Conservation (phyloP, 2,329 filamentous ascomycete genomes). For the Trichoderma koningiopsis region DNA sequence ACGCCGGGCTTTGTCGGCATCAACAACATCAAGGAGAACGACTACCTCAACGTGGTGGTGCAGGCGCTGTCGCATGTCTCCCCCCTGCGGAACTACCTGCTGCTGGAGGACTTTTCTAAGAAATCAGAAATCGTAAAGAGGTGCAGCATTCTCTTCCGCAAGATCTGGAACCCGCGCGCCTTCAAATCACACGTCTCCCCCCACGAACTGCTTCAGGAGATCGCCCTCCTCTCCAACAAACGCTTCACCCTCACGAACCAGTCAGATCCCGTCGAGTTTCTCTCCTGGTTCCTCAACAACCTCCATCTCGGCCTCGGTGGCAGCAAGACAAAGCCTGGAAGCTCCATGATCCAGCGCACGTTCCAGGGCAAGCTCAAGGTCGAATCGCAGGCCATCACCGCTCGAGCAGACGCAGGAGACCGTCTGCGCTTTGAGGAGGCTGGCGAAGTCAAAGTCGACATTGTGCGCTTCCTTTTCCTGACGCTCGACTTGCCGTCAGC, state of each 20-base stretch:
- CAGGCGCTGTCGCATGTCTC: conserved; percentile 89
- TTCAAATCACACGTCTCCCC: conserved; percentile 97
- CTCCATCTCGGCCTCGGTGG: conserved; percentile 90
- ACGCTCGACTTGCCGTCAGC: conserved; percentile 90
- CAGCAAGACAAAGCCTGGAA: conserved; percentile 80
- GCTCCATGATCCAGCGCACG: conserved; percentile 84
- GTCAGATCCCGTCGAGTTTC: conserved; percentile 93
- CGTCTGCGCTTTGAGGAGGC: conserved; percentile 92
- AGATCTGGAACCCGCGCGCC: conserved; percentile 96
- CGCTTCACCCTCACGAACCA: conserved; percentile 88
- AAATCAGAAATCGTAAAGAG: conserved; percentile 80
- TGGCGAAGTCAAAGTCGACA: conserved; percentile 74
- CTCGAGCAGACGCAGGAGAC: conserved; percentile 83
- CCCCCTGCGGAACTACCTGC: conserved; percentile 87
- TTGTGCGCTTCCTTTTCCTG: conserved; percentile 82
- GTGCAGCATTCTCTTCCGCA: conserved; percentile 86
- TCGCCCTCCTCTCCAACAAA: conserved; percentile 86
- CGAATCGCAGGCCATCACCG: conserved; percentile 91
- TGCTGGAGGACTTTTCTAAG: conserved; percentile 78
- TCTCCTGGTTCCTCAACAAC: conserved; percentile 97
- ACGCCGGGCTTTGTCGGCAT: conserved; percentile 94
- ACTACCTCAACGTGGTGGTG: conserved; percentile 94
- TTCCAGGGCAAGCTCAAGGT: conserved; percentile 93
- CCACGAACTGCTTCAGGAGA: conserved; percentile 94
- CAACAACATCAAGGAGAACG: conserved; percentile 99